phyloP scores from a whole-genome alignment of 441 rosid genomes.

The Theobroma grandiflorum region DNA sequence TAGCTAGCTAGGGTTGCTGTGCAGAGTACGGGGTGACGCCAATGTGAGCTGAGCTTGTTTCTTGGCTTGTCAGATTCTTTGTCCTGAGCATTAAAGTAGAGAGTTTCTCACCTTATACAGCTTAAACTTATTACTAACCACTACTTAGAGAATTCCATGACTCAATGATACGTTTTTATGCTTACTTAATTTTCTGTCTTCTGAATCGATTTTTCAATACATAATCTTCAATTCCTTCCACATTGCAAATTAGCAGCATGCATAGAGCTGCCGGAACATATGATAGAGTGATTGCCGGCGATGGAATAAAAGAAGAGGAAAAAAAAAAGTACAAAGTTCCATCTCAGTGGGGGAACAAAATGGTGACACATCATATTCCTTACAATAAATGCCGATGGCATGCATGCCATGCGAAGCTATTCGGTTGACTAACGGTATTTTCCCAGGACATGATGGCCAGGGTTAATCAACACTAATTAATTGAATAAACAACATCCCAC shows the following conservation, averaged over 20 bases:
- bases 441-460: not conserved
- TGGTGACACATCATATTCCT: slow-evolving; percentile 5
- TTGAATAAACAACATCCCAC: not conserved
- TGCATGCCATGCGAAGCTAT: not conserved
- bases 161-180: too few relatives aligned
- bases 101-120: not conserved
- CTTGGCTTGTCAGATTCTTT: slow-evolving; percentile 15
- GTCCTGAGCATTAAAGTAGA: not conserved
- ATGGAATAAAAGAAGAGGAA: not conserved
- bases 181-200: not conserved
- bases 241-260: not conserved
- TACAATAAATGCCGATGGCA: not conserved
- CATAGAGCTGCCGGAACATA: not conserved
- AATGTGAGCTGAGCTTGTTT: not conserved
- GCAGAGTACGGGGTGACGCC: slow-evolving; percentile 9
- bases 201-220: not conserved
- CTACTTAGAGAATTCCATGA: not conserved
- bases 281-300: not conserved
- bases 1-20: slow-evolving; percentile 16
- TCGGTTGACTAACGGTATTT: not conserved
- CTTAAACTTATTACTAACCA: not conserved
- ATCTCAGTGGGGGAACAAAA: not conserved
- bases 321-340: not conserved
- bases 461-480: not conserved
- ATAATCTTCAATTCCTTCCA: not conserved